A percentile compares a stretch with the other conserved stretches of the same genome.
phyloP scores from a whole-genome alignment of 1,139 yeast genomes.

The Suhomyces choctaworum region DNA sequence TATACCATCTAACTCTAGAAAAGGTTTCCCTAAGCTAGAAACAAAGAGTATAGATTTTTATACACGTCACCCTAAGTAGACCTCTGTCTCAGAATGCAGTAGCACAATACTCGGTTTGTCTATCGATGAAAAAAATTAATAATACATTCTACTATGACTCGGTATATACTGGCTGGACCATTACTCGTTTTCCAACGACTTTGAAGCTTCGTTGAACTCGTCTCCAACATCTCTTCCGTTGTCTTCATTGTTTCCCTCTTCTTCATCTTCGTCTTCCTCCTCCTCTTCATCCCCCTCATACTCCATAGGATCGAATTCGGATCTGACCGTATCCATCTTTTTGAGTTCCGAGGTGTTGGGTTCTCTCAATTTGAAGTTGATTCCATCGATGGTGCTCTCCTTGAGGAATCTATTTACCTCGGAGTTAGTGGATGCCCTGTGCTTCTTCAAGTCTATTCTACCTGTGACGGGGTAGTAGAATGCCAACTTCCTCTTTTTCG shows the following conservation, averaged over 20 bases:
- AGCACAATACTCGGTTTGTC: too few species aligned
- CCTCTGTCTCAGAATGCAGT: too few species aligned
- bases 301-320: conserved; percentile 76
- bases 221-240: conserved; percentile 11
- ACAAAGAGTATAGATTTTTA: too few species aligned
- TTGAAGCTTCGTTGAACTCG: conserved; percentile 14
- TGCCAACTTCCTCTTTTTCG: conserved; percentile 60
- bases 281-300: conserved; percentile 55
- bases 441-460: conserved; percentile 77
- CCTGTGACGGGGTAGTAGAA: conserved; percentile 78
- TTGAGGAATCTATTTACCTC: conserved; percentile 52
- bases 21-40: too few species aligned
- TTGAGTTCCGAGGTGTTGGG: conserved; percentile 71
- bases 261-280: conserved; percentile 30
- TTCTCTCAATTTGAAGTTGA: conserved; percentile 67
- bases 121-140: too few species aligned
- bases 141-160: conserved; percentile 5
- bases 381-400: conserved; percentile 52
- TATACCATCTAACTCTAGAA: too few species aligned
- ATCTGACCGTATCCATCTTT: conserved; percentile 65
- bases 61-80: too few species aligned
- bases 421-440: conserved; percentile 58
- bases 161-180: not conserved
- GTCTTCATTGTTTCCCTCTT: conserved; percentile 8
- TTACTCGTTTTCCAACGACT: conserved; percentile 5